These are phyloP conservation scores for Populus pruinosa DNA, from an alignment of 345 rosid genomes.

Conservation along the genomic window DNA sequence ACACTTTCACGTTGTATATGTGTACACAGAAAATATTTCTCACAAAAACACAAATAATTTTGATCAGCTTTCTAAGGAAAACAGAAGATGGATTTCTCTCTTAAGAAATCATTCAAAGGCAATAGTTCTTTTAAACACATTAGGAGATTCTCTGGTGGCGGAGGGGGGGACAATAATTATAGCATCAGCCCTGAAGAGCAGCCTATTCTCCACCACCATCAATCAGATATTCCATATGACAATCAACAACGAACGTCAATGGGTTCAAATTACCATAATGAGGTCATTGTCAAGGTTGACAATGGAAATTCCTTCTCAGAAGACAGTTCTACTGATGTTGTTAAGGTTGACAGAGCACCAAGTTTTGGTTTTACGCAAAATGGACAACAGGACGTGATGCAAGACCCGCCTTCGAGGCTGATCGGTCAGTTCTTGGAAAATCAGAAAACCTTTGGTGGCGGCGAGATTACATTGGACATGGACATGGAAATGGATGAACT, in stretches of 20 bases:
- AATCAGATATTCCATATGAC: not conserved
- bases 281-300: conserved; percentile 25
- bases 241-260: not conserved
- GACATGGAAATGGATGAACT: conserved; percentile 64
- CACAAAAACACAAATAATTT: too few species aligned
- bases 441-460: conserved; percentile 24
- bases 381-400: not conserved
- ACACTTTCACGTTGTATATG: not conserved
- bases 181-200: conserved; percentile 38
- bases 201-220: conserved; percentile 50
- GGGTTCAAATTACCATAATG: not conserved
- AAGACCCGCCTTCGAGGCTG: conserved; percentile 38
- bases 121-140: conserved; percentile 37
- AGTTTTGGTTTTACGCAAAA: conserved; percentile 30
- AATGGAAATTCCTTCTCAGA: not conserved
- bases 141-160: conserved; percentile 18
- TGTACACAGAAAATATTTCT: not conserved
- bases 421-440: conserved; percentile 32
- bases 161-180: conserved; percentile 2
- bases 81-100: conserved; percentile 10
- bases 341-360: conserved; percentile 9
- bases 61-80: too few species aligned
- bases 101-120: conserved; percentile 54
- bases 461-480: conserved; percentile 69
- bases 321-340: not conserved